Evolutionary conservation across 2,329 filamentous ascomycete species (phyloP).

Genomic region (Pseudogymnoascus sp.): DNA sequence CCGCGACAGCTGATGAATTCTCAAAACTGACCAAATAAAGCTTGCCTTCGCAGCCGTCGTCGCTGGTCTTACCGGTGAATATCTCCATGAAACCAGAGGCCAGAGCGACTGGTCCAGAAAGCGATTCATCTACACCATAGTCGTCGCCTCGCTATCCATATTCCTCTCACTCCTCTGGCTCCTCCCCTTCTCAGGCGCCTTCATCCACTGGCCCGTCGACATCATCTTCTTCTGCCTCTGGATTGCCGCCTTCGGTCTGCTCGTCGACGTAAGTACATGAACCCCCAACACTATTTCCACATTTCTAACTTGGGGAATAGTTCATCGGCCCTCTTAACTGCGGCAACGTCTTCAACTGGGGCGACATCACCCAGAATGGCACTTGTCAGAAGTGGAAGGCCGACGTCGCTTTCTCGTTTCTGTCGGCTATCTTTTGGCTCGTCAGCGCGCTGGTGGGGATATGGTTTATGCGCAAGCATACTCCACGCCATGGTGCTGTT

Average conservation of each 20-base stretch:
- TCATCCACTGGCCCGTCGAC: slow-evolving; percentile 65
- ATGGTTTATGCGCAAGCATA: slow-evolving; percentile 9
- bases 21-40: slow-evolving; percentile 37
- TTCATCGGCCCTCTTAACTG: slow-evolving; percentile 78
- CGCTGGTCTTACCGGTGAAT: slow-evolving; percentile 59
- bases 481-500: background rate
- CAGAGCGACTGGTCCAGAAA: slow-evolving; percentile 46
- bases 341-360: slow-evolving; percentile 72
- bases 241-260: slow-evolving; percentile 45
- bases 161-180: slow-evolving; percentile 64
- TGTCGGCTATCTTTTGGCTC: slow-evolving; percentile 15
- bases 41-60: slow-evolving; percentile 66
- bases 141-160: slow-evolving; percentile 61
- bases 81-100: slow-evolving; percentile 43
- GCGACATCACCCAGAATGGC: slow-evolving; percentile 68
- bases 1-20: background rate
- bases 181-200: slow-evolving; percentile 58
- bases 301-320: slow-evolving; percentile 65
- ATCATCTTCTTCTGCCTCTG: slow-evolving; percentile 58
- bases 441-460: slow-evolving; percentile 11
- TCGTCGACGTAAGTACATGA: slow-evolving; percentile 47
- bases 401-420: slow-evolving; percentile 20
- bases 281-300: slow-evolving; percentile 64
- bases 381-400: slow-evolving; percentile 64
- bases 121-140: slow-evolving; percentile 68